Percentiles rank a stretch among this genome's conserved stretches.
phyloP scores from a whole-genome alignment of 2,329 filamentous ascomycete species.

The Fusarium heterosporum region DNA sequence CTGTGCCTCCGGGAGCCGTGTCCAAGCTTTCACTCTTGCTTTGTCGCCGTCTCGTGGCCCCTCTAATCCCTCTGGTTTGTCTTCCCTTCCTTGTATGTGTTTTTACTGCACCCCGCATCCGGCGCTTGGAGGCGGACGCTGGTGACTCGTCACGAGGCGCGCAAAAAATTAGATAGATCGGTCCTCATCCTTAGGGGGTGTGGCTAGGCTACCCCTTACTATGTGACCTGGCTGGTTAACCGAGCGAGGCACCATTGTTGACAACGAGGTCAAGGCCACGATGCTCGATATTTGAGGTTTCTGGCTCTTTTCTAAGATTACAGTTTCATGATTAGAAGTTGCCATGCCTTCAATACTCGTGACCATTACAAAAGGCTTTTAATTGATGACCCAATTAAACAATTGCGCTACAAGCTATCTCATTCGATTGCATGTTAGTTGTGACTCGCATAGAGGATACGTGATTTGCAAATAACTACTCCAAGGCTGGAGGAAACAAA shows the following conservation, averaged over 20 bases:
- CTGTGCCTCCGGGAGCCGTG: conserved; percentile 27
- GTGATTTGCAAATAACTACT: neutral
- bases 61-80: conserved; percentile 44
- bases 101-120: conserved; percentile 47
- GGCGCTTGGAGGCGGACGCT: conserved; percentile 38
- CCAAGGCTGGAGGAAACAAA: conserved; percentile 1
- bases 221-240: conserved; percentile 1
- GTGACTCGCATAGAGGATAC: conserved; percentile 3
- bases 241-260: conserved; percentile 20
- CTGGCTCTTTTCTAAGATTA: conserved; percentile 18
- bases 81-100: conserved; percentile 39
- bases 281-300: conserved; percentile 20
- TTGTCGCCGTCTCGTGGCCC: conserved; percentile 43
- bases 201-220: conserved; percentile 14
- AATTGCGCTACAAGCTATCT: conserved; percentile 5
- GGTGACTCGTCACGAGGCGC: conserved; percentile 46
- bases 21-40: conserved; percentile 19
- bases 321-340: neutral
- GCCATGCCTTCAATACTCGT: conserved; percentile 18
- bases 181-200: conserved; percentile 28
- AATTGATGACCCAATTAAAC: conserved; percentile 2
- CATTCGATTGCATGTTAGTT: neutral
- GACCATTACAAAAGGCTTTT: neutral
- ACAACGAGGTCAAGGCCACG: conserved; percentile 21
- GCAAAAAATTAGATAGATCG: conserved; percentile 37